Evolutionary conservation across 306 rosid species (phyloP), one percentile per base, ranked within the genome.

Genomic region (Aeschynomene evenia): DNA sequence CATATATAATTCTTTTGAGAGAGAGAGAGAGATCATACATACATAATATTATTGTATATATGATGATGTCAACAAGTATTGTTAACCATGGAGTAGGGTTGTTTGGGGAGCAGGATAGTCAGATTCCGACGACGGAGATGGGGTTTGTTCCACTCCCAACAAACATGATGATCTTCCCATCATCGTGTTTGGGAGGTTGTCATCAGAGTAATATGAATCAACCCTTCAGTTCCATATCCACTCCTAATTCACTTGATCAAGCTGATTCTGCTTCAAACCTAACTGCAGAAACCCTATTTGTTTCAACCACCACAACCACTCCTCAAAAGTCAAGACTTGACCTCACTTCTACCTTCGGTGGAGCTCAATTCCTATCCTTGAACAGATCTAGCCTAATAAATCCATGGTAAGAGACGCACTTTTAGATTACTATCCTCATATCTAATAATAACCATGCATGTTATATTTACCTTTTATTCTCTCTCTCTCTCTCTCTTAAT

Each of bases 281-380:
- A 43, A 73, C 51, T 9, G 51, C 82, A n/a, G 83, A 88, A 94
- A 81, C 95, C 94, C 89, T 88, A 85, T 54, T 84, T n/a, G n/a
- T n/a, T n/a, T n/a, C n/a, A n/a, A n/a, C n/a, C n/a, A n/a, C n/a
- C 9, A 52, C 86, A 31, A 74, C 85, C 24, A 19, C 28, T 20
- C 7, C 12, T 1, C 28, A 51, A 39, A 88, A 80, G 76, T 81
- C 82, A 62, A 84, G 79, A 71, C 72, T 77, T 9, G 70, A 81
- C 60, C 55, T 77, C 78, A 43, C 78, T 59, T 70, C 77, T 58
- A 50, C 50, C 53, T 73, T 88, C 57, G 84, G 80, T 50, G 91
- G 82, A 73, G 18, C 84, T 70, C 91, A 85, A 7, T 92, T 88
- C 48, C 91, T 91, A 58, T 91, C 99, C 70, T 80, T 91, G 86